Conservation (phyloP, 306 rosid genomes). For the Rosa chinensis region DNA sequence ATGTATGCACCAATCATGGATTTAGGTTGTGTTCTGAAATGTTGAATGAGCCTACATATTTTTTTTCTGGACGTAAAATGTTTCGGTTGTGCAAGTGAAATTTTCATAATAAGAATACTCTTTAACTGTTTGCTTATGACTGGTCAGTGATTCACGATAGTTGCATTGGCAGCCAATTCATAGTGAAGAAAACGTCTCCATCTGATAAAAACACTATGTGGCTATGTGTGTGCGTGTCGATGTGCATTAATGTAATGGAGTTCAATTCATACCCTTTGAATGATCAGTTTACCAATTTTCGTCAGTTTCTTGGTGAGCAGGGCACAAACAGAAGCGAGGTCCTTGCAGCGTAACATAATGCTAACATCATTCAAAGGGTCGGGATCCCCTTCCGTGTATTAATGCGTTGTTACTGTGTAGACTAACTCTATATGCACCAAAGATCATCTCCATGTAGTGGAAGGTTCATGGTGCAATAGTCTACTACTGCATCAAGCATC, state of each 20-base stretch:
- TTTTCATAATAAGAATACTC: neutral
- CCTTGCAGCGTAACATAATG: neutral
- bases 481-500: too few relatives aligned
- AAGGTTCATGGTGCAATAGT: too few relatives aligned
- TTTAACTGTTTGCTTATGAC: slow-evolving; percentile 29
- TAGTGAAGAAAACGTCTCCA: slow-evolving; percentile 19
- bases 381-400: neutral
- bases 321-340: neutral
- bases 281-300: neutral
- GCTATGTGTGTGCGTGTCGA: neutral
- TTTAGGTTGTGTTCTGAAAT: neutral
- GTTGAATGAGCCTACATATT: too few relatives aligned
- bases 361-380: neutral
- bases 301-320: neutral
- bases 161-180: slow-evolving; percentile 31
- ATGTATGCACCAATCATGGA: neutral
- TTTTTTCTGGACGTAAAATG: neutral
- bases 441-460: too few relatives aligned
- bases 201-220: slow-evolving; percentile 13
- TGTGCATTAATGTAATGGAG: neutral
- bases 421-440: neutral
- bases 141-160: slow-evolving; percentile 37
- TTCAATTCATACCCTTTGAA: neutral
- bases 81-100: neutral
- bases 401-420: neutral